Base-by-base conservation (phyloP, 257 asterid genomes). In the Przewalskia tangutica region DNA sequence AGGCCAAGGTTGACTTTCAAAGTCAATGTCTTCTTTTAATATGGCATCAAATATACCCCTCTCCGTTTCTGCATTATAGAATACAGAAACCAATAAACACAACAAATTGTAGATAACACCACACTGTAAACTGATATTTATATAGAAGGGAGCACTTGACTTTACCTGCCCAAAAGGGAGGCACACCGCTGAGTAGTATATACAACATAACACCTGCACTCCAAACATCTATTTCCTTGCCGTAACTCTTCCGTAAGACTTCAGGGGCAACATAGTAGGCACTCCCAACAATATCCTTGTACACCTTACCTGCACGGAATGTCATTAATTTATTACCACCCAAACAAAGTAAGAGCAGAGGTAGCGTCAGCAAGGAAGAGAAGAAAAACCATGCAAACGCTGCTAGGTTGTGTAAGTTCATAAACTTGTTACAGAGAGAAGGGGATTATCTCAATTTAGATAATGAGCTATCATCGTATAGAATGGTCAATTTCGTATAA, bases 191-290 rank as follows among this genome's bases (percentile, higher is more conserved):
- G 80, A 92, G 97, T 82, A 93, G 88, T 60, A 93, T 93, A 85
- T 93, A 93, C 8, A 93, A 87, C 87, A 93, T 93, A 34, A 93
- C 93, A 75, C 98, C 98, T 20, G 98, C 97, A 83, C 98, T 93
- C 97, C 97, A 93, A 46, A 93, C 85, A 75, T 93, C 98, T n/a
- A 82, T 85, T 86, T 93, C 98, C 80, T 93, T 93, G 36, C 98
- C 98, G 77, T 92, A 93, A 76, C 81, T 88, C 63, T 93, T 93
- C 11, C 86, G 89, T 80, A 93, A 59, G 16, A 93, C 97, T 85
- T 93, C 98, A 5, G 98, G 98, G 14, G 97, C 98, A 34, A 93
- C 97, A 62, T 93, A 93, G 63, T 91, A 93, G 50, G 98, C 97
- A 84, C 98, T 93, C 34, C 98, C 98, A 32, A 92, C 98, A 14